Evolutionary conservation across 148 eudicot species (phyloP).

Genomic region (Vaccinium corymbosum): DNA sequence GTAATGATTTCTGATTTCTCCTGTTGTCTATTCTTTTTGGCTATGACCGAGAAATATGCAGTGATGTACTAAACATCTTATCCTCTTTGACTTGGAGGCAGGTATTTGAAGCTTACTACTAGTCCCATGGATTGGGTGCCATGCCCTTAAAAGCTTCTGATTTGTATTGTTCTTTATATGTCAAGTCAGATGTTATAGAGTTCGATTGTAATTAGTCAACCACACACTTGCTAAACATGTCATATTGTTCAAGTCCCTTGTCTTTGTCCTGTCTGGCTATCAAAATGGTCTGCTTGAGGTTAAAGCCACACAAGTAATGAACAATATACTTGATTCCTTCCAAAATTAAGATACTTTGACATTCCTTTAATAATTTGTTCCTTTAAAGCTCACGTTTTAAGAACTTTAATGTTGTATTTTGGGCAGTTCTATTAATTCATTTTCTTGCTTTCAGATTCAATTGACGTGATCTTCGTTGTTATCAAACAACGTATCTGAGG

Average conservation of each 20-base stretch:
- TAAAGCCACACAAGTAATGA: not conserved
- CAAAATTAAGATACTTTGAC: not conserved
- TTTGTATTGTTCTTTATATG: not conserved
- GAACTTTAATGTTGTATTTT: not conserved
- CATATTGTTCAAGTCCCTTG: not conserved
- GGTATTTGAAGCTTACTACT: not conserved
- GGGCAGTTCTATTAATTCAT: not conserved
- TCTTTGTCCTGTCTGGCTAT: not conserved
- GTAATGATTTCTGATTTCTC: not conserved
- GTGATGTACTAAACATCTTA: not conserved
- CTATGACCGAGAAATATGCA: not conserved
- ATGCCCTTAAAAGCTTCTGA: not conserved
- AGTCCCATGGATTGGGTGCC: constrained; percentile 2
- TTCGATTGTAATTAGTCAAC: not conserved
- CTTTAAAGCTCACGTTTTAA: not conserved
- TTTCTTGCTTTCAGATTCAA: constrained; percentile 7
- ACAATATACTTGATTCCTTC: not conserved
- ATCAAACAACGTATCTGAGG: constrained; percentile 18
- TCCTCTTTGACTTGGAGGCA: not conserved
- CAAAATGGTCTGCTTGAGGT: not conserved
- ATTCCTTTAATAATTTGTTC: not conserved
- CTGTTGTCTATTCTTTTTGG: not conserved
- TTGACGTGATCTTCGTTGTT: constrained; percentile 16
- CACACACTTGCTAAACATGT: not conserved
- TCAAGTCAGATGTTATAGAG: not conserved